Percentiles rank a stretch among this genome's conserved stretches.
Conservation (phyloP, 805 yeast species). For the Suhomyces emberorum region DNA sequence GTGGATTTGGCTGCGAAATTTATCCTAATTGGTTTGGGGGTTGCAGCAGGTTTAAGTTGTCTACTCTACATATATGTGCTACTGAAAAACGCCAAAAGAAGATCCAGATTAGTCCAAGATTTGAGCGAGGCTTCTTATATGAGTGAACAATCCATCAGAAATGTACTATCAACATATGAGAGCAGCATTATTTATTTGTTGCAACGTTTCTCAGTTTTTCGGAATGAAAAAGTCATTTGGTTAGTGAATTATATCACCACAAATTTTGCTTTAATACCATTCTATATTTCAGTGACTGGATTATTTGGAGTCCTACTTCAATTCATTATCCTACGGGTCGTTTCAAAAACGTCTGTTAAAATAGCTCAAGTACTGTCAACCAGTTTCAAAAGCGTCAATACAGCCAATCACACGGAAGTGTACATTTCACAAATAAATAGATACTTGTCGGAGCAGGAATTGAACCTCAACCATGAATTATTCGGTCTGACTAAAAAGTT, state of each 20-base stretch:
- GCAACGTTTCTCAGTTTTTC: not conserved
- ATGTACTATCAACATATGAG: constrained; percentile 6
- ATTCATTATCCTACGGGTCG: constrained; percentile 38
- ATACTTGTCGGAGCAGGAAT: constrained; percentile 48
- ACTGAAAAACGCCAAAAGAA: constrained; percentile 45
- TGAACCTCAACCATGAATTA: constrained; percentile 55
- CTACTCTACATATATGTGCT: constrained; percentile 46
- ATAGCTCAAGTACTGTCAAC: too few relatives aligned
- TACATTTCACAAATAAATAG: constrained; percentile 44
- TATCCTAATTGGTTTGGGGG: constrained; percentile 32
- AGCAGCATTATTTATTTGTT: constrained; percentile 7
- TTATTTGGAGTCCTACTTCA: constrained; percentile 54
- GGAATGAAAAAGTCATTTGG: constrained; percentile 4
- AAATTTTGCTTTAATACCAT: constrained; percentile 45
- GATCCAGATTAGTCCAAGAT: constrained; percentile 27
- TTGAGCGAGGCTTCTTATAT: constrained; percentile 2
- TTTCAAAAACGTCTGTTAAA: too few relatives aligned
- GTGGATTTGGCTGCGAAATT: constrained; percentile 36
- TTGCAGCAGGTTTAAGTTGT: constrained; percentile 38
- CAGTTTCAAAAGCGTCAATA: too few relatives aligned
- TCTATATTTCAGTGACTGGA: constrained; percentile 58
- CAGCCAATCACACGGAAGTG: not conserved
- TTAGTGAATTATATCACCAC: constrained; percentile 44
- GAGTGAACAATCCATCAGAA: constrained; percentile 3
- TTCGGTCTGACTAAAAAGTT: constrained; percentile 65